Base-by-base conservation (phyloP, 352 stramenopile genomes). In the Phytopythium oedochilum region DNA sequence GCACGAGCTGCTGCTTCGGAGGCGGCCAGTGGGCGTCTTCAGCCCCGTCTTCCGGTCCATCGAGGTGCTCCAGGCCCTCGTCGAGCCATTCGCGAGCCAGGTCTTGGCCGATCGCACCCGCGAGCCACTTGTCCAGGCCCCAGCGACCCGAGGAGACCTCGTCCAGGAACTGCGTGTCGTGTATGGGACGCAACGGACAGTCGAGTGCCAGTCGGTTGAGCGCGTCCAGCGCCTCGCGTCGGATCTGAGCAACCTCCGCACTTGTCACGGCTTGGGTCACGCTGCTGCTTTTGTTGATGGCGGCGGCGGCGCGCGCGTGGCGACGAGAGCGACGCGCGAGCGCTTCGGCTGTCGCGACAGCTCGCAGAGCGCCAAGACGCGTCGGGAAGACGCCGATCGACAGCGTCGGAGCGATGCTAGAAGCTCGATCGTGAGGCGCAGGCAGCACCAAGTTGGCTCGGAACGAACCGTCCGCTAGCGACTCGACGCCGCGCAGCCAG, bases 391-490 rank as follows among this genome's bases (percentile, higher is more conserved):
- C 42, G 5, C 71, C 70, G 23, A 92, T 71, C 32, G 70, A 61
- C 7, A 79, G 11, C 3, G 23, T 40, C n/a, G 47, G 29, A 0
- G 47, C 31, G 17, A 53, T 53, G 47, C 47, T 59, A 1, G 75
- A 28, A 0, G 4, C 2, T 23, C 20, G 73, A 75, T 71, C 85
- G 14, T 44, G 71, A 6, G 58, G 52, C n/a, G 28, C 56, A 29
- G 70, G 60, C 7, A 90, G 64, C 36, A 70, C 46, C 11, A 92
- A 53, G 10, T 53, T 66, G 15, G 82, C 79, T 20, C 75, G 73
- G 54, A 75, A 90, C 42, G 81, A 83, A 15, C 77, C 72, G 48
- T 90, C 89, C 3, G 73, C 61, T n/a, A 92, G 59, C 25, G 74
- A 54, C 47, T 86, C 63, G 12, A 92, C 73, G 5, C 79, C 82